Base-by-base conservation (phyloP, 1,284 basidiomycete species). In the Megacollybia platyphylla region DNA sequence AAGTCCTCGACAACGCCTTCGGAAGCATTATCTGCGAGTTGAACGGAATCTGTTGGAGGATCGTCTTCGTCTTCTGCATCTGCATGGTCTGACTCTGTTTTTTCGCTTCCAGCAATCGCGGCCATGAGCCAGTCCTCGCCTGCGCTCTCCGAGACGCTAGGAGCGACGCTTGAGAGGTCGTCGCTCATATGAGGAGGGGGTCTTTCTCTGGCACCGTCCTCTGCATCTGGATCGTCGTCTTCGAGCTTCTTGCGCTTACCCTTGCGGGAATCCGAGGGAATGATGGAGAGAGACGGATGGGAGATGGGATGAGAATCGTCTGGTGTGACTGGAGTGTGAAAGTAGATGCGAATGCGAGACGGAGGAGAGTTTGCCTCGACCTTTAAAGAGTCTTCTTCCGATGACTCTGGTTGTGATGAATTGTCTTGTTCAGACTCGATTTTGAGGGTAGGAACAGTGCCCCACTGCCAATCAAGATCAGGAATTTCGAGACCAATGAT, bases 61-160 rank as follows among this genome's bases (percentile, higher is more conserved):
- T 40, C 39, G 18, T 65, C 60, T 42, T 61, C 59, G 7, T 52
- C 57, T 37, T 54, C 57, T 27, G 56, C 56, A 44, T 64, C 60
- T 45, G 56, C 52, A 40, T 61, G 56, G 44, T 60, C 57, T 46
- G 58, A 57, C 41, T 67, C 64, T 44, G 49, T 62, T 42, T 67
- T 69, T 44, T 79, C 76, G 49, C 75, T 78, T 56, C 79, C 78
- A 46, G 68, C 73, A 51, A 87, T 86, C 43, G 84, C 82, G 54
- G 82, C 83, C 84, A 87, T 86, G 38, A 87, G 66, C 83, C 83
- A 87, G 58, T 87, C 83, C 57, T 87, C 84, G 58, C 80, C 84
- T 31, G 66, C 64, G 30, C 79, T 75, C 62, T 83, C 80, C 36
- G 77, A 72, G 30, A 75, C 72, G 57, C 82, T 86, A 10, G 75